Base-by-base conservation (phyloP, 176 grass and related monocot genomes). In the Rhynchospora pubera region DNA sequence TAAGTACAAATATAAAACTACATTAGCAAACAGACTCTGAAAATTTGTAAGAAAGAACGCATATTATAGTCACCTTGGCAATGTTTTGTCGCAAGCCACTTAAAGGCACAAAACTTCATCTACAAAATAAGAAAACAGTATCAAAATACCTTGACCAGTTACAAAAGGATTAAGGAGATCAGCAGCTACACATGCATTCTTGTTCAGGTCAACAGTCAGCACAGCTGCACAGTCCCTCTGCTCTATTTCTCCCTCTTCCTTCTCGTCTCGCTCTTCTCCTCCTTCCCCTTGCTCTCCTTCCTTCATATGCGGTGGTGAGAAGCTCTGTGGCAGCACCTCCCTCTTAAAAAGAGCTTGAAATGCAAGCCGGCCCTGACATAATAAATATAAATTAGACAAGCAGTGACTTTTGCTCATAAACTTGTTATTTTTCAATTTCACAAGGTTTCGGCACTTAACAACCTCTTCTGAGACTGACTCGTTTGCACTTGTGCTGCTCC, bases 381-480 rank as follows among this genome's bases (percentile, higher is more conserved):
- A 81, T 66, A 89, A 88, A 87, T 39, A 84, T 76, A 80, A 76
- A 91, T 93, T 93, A 95, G 90, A 93, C 79, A 93, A 79, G 69
- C 66, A 86, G 30, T 79, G 62, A 79, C 73, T 80, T 63, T 77
- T 87, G 75, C 79, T 85, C 82, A 64, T 85, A 75, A 79, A 70
- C 80, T 24, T 39, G n/a, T 78, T 79, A 81, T 4, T 89, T 68
- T 39, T 86, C 56, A 89, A 79, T 73, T 72, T 82, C 56, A 71
- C 2, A 77, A 57, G 57, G 74, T 86, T 72, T 78, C 74, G 65
- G 77, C 58, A 86, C 66, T 87, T 34, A 83, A 86, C 48, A 87
- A 99, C 96, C 92, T 99, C 93, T 87, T 95, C 89, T 12, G 96
- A 99, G 57, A 99, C 96, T 15, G 92, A 94, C 77, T 99, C 90